Percentiles rank a stretch among this genome's conserved stretches.
Evolutionary conservation across 345 rosid species (phyloP).

Genomic region (Aurinia saxatilis): DNA sequence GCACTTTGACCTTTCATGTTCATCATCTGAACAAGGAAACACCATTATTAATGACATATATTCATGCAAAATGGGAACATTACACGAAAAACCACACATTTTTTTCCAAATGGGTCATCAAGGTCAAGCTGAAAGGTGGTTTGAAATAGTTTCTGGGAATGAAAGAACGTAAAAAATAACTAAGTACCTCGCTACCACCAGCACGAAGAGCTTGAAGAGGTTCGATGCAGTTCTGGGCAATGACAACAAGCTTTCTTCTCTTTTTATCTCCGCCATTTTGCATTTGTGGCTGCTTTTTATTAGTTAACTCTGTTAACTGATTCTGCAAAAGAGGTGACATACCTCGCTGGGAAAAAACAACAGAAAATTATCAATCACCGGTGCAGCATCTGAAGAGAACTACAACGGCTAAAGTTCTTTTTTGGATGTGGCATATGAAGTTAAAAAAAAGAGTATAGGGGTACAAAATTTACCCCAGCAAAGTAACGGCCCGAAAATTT

Average conservation of each 20-base stretch:
- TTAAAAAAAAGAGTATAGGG: neutral
- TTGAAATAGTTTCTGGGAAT: neutral
- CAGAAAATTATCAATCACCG: neutral
- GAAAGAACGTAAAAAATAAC: neutral
- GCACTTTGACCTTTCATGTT: constrained; percentile 44
- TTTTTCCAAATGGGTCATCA: neutral
- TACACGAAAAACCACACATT: no score
- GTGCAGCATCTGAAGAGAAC: constrained; percentile 2
- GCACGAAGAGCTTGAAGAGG: constrained; percentile 91
- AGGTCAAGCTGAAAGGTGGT: neutral
- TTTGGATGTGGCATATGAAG: neutral
- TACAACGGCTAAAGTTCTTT: neutral
- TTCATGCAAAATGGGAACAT: neutral
- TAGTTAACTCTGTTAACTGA: constrained; percentile 64
- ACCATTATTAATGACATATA: neutral
- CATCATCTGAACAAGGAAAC: constrained; percentile 40
- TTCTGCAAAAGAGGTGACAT: constrained; percentile 62
- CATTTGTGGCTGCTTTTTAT: constrained; percentile 30
- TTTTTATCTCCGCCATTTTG: constrained; percentile 33
- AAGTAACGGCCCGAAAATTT: constrained; percentile 80
- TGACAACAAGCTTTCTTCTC: constrained; percentile 60
- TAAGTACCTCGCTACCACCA: constrained; percentile 59
- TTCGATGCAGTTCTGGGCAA: constrained; percentile 81
- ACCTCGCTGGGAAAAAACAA: constrained; percentile 53
- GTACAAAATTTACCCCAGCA: constrained; percentile 60